Evolutionary conservation across 176 grass and related monocot species (phyloP).

Genomic region (Phoenix roebelenii): DNA sequence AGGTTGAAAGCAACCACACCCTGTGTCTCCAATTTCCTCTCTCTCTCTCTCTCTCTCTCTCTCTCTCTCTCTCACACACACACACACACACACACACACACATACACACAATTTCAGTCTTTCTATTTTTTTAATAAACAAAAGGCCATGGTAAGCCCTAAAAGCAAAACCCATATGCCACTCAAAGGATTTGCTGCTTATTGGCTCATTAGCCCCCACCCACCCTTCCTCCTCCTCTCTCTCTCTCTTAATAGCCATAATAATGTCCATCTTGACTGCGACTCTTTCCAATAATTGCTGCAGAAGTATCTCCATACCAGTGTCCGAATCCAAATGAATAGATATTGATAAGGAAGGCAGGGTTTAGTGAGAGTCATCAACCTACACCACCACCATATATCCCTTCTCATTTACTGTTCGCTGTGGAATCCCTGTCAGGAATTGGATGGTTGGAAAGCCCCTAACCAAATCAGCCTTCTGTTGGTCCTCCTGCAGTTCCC

Average conservation of each 20-base stretch:
- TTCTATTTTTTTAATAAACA: background rate
- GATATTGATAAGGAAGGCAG: constrained; percentile 26
- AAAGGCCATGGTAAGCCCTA: background rate
- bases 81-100: too few species aligned
- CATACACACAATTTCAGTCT: background rate
- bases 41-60: too few species aligned
- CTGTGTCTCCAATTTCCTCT: too few species aligned
- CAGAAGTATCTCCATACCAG: constrained; percentile 22
- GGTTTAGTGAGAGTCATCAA: background rate
- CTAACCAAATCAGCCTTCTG: constrained; percentile 45
- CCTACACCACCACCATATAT: background rate
- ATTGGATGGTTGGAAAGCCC: constrained; percentile 43
- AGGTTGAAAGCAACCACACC: background rate
- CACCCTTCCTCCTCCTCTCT: too few species aligned
- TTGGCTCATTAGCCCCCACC: too few species aligned
- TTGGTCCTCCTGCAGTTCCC: constrained; percentile 31
- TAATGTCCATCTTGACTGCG: too few species aligned
- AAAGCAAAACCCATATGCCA: background rate
- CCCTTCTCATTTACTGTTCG: constrained; percentile 23
- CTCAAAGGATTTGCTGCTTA: too few species aligned
- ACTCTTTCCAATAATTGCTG: constrained; percentile 38
- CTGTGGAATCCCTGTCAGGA: constrained; percentile 49
- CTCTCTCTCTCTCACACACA: too few species aligned
- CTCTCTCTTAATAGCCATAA: background rate
- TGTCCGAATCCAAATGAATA: too few species aligned